Evolutionary conservation across 495 filamentous ascomycete species (phyloP), one percentile per base, ranked within the genome.

Genomic region (Penicillium macrosclerotiorum): DNA sequence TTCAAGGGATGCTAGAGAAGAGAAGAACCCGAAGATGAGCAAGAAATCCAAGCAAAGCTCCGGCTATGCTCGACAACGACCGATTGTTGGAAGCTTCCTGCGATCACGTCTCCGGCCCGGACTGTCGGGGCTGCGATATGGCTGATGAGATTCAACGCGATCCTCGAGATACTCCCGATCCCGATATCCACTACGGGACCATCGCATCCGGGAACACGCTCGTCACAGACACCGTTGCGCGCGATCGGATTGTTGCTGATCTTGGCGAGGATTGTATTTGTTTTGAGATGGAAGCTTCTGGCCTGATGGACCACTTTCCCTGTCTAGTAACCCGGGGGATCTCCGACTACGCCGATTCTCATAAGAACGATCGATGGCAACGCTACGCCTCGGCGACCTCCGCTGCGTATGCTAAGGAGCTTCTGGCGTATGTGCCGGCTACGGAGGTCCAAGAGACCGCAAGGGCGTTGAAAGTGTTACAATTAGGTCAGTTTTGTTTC

Each of bases 201-300:
- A 52, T 63, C 25, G 59, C 43, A 17, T 60, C 56, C 6, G 50
- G 45, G 4, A 57, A 63, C 29, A 35, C 14, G 35, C 45, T 60
- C 11, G 31, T 60, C 9, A 51, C 45, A 31, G 41, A 57, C 26
- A 53, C 42, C 23, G 14, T 26, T 26, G 14, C 17, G 5, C 55
- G 55, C 18, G 55, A 34, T 34, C 32, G 32, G 32, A 34, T 34
- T 17, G 5, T 34, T 34, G 32, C 32, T 34, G 14, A 34, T 8
- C 14, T 34, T 8, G 32, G 32, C 32, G 14, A 34, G 12, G 32
- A 17, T 34, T 34, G 12, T 16, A 34, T 34, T 13, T 40, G 37
- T 9, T 40, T 40, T 40, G 37, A 40, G 23, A 29, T 27, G 5
- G 37, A 27, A 40, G 37, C 37, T n/a, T 8, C 37, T 9, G 25